Conservation (phyloP, 2,329 filamentous ascomycete genomes). For the Colletotrichum salicis region DNA sequence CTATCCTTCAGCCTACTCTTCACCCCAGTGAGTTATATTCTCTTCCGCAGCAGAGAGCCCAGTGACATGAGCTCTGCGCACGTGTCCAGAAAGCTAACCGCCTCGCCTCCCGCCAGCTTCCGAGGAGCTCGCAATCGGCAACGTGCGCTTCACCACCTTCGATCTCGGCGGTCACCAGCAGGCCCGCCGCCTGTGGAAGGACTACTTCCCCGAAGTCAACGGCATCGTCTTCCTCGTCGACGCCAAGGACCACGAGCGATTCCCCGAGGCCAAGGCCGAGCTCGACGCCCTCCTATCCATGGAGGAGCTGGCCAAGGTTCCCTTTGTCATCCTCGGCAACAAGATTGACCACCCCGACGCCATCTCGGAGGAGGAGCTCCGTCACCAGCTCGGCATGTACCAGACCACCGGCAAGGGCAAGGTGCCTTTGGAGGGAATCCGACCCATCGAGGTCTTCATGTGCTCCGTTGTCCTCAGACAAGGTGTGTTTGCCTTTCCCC, state of each 20-base stretch:
- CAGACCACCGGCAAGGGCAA: slow-evolving; percentile 98
- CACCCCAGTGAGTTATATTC: slow-evolving; percentile 79
- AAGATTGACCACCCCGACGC: slow-evolving; percentile 99
- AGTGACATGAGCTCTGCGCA: slow-evolving; percentile 29
- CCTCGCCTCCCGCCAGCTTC: slow-evolving; percentile 67
- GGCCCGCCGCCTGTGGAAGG: slow-evolving; percentile 93
- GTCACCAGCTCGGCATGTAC: slow-evolving; percentile 91
- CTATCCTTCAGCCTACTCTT: slow-evolving; percentile 88
- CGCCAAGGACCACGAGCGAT: slow-evolving; percentile 95
- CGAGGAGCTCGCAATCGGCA: slow-evolving; percentile 91
- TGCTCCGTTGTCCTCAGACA: slow-evolving; percentile 99
- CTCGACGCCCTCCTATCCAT: slow-evolving; percentile 94
- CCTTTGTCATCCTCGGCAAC: slow-evolving; percentile 96
- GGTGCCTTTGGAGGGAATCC: slow-evolving; percentile 89
- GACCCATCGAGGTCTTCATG: slow-evolving; percentile 98
- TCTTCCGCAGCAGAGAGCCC: slow-evolving; percentile 7
- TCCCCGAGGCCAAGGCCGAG: slow-evolving; percentile 94
- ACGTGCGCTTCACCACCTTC: slow-evolving; percentile 94
- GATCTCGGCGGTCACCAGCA: slow-evolving; percentile 95
- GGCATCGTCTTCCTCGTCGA: slow-evolving; percentile 98
- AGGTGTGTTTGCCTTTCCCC: slow-evolving; percentile 61
- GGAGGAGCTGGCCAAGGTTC: slow-evolving; percentile 96
- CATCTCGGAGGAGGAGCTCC: slow-evolving; percentile 93
- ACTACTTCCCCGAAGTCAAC: slow-evolving; percentile 96
- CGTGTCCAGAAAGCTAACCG: slow-evolving; percentile 39